Evolutionary conservation across 495 filamentous ascomycete genomes (phyloP).

Genomic region (Hyaloscypha hepaticicola): DNA sequence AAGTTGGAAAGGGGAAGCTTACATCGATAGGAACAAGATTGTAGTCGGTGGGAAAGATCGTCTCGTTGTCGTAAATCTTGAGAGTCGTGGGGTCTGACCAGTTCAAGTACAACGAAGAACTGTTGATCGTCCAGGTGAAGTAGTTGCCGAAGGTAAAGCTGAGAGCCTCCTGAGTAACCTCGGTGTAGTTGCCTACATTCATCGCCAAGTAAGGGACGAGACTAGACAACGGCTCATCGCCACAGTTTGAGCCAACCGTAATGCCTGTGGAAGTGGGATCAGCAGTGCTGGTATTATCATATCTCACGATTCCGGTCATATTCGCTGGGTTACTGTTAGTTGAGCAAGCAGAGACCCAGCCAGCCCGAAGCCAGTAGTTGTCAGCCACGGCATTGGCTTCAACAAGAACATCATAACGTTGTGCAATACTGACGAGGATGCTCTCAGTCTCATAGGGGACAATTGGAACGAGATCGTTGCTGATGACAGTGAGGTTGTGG

Average conservation of each 20-base stretch:
- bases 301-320: constrained; percentile 59
- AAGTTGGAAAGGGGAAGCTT: not conserved
- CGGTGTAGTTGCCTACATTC: constrained; percentile 30
- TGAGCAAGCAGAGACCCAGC: constrained; percentile 40
- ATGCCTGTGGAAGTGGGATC: constrained; percentile 36
- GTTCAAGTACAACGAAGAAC: constrained; percentile 39
- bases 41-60: constrained; percentile 36
- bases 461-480: constrained; percentile 52
- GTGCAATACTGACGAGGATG: constrained; percentile 60
- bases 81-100: constrained; percentile 43
- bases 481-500: constrained; percentile 49
- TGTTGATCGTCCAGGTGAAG: constrained; percentile 45
- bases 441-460: constrained; percentile 43
- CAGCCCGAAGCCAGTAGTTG: constrained; percentile 57
- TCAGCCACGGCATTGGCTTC: constrained; percentile 50
- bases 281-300: constrained; percentile 37
- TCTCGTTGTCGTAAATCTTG: constrained; percentile 38
- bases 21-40: constrained; percentile 40
- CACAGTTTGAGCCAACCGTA: constrained; percentile 31
- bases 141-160: constrained; percentile 24
- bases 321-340: constrained; percentile 44
- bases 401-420: constrained; percentile 70
- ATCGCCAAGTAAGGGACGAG: constrained; percentile 37
- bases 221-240: constrained; percentile 33
- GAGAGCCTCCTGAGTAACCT: constrained; percentile 26